These are phyloP conservation scores for Xanthoconium purpureum DNA, from an alignment of 768 basidiomycete genomes.

Conservation along the genomic window DNA sequence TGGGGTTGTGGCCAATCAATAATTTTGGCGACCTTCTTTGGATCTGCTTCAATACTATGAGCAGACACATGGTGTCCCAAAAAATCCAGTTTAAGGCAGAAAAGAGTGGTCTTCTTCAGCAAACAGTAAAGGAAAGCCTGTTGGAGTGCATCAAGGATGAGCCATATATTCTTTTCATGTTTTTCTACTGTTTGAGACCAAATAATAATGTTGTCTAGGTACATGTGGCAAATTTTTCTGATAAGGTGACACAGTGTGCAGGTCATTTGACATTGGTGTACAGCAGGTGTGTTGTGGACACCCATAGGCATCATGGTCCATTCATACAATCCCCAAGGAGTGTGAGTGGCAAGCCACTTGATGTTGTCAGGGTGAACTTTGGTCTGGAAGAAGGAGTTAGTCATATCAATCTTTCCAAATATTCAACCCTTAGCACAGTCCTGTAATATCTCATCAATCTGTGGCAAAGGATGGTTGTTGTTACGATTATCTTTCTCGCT, in stretches of 20 bases:
- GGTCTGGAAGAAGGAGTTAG: conserved; percentile 40
- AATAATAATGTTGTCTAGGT: conserved; percentile 27
- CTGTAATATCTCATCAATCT: conserved; percentile 14
- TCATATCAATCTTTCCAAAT: conserved; percentile 39
- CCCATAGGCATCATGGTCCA: conserved; percentile 24
- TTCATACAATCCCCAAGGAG: conserved; percentile 39
- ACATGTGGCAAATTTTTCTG: conserved; percentile 14
- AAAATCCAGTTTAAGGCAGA: too few relatives aligned
- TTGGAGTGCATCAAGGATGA: too few relatives aligned
- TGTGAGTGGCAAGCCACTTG: conserved; percentile 35
- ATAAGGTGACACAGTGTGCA: conserved; percentile 10
- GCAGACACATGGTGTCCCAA: too few relatives aligned
- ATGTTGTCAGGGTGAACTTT: conserved; percentile 28
- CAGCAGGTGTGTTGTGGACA: conserved; percentile 7
- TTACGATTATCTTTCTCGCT: too few relatives aligned
- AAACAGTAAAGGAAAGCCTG: too few relatives aligned
- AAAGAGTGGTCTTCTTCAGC: too few relatives aligned
- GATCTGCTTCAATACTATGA: too few relatives aligned
- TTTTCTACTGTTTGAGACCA: too few relatives aligned
- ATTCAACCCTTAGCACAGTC: conserved; percentile 31
- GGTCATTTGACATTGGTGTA: conserved; percentile 16
- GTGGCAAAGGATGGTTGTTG: conserved; percentile 17
- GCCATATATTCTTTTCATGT: too few relatives aligned
- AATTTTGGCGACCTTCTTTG: too few relatives aligned
- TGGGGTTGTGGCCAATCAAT: too few relatives aligned